These are phyloP conservation scores for barley (Hordeum vulgare) DNA, from an alignment of 176 grass and related monocot genomes.

Conservation along the genomic window MorexV3_pseudomolecules_assembly NC_058523.1:507489947-507490446, in stretches of 20 bases:
- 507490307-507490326: neutral
- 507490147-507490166: too few species aligned
- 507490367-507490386: neutral
- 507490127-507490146: too few species aligned
- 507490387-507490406: constrained; percentile 1
- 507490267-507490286: neutral
- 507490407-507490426: neutral
- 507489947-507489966: too few species aligned
- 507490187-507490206: neutral
- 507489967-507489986: too few species aligned
- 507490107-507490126: too few species aligned
- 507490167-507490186: too few species aligned
- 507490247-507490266: neutral
- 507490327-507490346: neutral
- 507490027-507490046: too few species aligned
- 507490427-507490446: neutral
- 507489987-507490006: too few species aligned
- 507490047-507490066: too few species aligned
- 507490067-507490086: too few species aligned
- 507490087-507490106: too few species aligned
- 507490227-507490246: neutral
- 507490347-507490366: neutral
- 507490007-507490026: too few species aligned
- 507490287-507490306: neutral
- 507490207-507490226: neutral